Evolutionary conservation across 495 filamentous ascomycete genomes (phyloP), one percentile per base, ranked within the genome.

Genomic region (Letharia columbiana): DNA sequence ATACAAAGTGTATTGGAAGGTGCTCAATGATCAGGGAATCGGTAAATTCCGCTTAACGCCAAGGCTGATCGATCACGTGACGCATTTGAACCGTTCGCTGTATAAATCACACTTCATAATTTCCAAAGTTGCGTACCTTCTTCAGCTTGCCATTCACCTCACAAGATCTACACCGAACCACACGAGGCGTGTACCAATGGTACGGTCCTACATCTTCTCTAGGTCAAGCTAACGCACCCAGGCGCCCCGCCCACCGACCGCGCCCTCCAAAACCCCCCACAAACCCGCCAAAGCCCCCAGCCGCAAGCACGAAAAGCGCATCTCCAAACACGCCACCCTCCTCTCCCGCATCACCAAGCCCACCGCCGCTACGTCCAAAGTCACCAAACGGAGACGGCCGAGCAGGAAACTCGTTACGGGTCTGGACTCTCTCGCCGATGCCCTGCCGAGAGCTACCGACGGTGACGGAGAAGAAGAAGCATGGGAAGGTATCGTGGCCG

Each of bases 321-420:
- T 75, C 40, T 88, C 92, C 71, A 92, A 90, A 71, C 89, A 88
- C 78, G 84, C 87, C 7, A 73, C 84, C 39, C 89, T 96, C 72
- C 76, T 96, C 39, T 85, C 83, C 12, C 86, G 86, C 61, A 88
- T 97, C 68, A 80, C 86, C 67, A 93, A 93, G 70, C 70, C 82
- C 10, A 72, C 79, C 6, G 41, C 68, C 41, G 37, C 67, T 1
- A 5, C 67, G 3, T 7, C 52, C 12, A 42, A 60, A 23, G 10
- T 50, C 2, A 20, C 47, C 33, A 81, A 78, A 64, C 67, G 76
- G 1, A 80, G 89, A n/a, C 81, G 90, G 4, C 85, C 87, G 0
- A 80, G 78, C 64, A 91, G 91, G 72, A 91, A 91, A 70, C 85
- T 95, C 20, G 83, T 89, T 23, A 77, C 91, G n/a, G 89, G 83